Evolutionary conservation across 768 basidiomycete species (phyloP).

Genomic region (Tulasnella sp.): DNA sequence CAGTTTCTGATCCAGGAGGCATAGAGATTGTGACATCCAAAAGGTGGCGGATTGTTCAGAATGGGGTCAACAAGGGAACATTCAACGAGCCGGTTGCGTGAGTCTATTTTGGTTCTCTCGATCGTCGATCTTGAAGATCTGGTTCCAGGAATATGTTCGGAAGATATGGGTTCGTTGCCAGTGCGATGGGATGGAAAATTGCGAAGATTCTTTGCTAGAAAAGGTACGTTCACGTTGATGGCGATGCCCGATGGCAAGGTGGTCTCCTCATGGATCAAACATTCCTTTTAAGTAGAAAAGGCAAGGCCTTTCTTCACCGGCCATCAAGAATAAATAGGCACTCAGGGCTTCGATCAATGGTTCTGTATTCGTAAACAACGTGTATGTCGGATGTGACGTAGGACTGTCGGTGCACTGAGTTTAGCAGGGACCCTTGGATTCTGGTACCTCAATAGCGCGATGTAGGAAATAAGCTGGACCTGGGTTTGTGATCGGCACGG

Average conservation of each 20-base stretch:
- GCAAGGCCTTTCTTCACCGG: slow-evolving; percentile 68
- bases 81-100: slow-evolving; percentile 84
- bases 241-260: not conserved
- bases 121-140: too few relatives aligned
- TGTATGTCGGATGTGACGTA: slow-evolving; percentile 56
- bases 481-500: slow-evolving; percentile 93
- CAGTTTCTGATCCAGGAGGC: slow-evolving; percentile 91
- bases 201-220: slow-evolving; percentile 79
- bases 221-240: slow-evolving; percentile 52
- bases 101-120: slow-evolving; percentile 23
- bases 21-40: slow-evolving; percentile 92
- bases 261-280: not conserved
- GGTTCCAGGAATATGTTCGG: slow-evolving; percentile 71
- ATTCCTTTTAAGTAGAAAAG: slow-evolving; percentile 39
- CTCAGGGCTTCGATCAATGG: slow-evolving; percentile 74
- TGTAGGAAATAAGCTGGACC: slow-evolving; percentile 87
- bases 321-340: slow-evolving; percentile 88
- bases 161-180: slow-evolving; percentile 89
- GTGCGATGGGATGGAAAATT: slow-evolving; percentile 87
- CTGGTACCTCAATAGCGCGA: slow-evolving; percentile 82
- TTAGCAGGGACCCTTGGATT: slow-evolving; percentile 80
- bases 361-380: slow-evolving; percentile 86
- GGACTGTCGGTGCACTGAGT: slow-evolving; percentile 66
- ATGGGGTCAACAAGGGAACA: slow-evolving; percentile 97
- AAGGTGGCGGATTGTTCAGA: slow-evolving; percentile 66